Conservation (phyloP, 2,329 filamentous ascomycete genomes). For the Epichloe sylvatica region DNA sequence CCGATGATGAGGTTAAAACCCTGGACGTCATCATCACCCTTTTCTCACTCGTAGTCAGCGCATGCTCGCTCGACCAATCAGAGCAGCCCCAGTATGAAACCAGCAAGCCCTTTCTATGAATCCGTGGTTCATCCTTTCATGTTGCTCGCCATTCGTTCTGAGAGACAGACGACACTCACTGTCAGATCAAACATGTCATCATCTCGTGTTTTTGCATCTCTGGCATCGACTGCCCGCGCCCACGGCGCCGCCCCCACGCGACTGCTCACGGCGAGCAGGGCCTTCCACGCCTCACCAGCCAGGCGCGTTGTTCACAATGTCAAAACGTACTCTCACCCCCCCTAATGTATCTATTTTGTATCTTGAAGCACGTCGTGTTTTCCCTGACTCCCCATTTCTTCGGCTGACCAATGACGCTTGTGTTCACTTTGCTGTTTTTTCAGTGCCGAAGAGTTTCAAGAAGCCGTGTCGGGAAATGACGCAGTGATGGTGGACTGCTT, state of each 20-base stretch:
- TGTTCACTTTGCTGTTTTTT: background rate
- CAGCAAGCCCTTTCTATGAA: background rate
- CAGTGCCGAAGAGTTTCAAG: slow-evolving; percentile 46
- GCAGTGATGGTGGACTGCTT: slow-evolving; percentile 73
- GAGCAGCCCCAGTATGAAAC: background rate
- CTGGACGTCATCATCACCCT: background rate
- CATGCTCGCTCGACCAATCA: background rate
- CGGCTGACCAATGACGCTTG: no score
- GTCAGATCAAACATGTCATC: background rate
- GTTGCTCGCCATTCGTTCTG: no score
- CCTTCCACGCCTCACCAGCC: slow-evolving; percentile 23
- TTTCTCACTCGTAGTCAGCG: background rate
- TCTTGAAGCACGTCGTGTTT: no score
- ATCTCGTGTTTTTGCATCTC: background rate
- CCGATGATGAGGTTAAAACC: no score
- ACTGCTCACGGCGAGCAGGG: slow-evolving; percentile 4
- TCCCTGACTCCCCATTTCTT: no score
- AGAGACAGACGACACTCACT: background rate
- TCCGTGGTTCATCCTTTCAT: no score
- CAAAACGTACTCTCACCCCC: slow-evolving; percentile 16
- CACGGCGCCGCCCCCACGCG: background rate
- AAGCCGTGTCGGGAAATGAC: slow-evolving; percentile 34
- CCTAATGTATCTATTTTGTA: no score
- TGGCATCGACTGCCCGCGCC: slow-evolving; percentile 1
- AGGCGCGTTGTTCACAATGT: slow-evolving; percentile 33